These are phyloP conservation scores for Tricholoma terreum DNA, from an alignment of 768 basidiomycete genomes.

Conservation along the genomic window DNA sequence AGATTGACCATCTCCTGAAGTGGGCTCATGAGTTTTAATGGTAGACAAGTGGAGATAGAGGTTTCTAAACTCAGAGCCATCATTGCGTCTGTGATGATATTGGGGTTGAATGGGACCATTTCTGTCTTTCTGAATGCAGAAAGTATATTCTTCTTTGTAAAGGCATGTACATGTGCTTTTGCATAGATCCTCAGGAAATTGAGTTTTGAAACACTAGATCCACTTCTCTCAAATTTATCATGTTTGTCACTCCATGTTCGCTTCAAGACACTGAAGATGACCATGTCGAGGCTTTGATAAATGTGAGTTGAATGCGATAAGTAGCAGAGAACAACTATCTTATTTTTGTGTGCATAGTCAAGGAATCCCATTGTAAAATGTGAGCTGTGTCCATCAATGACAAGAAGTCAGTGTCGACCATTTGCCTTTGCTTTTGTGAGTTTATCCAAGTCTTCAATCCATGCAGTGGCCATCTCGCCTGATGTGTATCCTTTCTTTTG, in stretches of 20 bases:
- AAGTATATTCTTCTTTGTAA: not conserved
- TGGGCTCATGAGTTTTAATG: constrained; percentile 8
- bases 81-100: constrained; percentile 12
- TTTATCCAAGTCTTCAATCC: constrained; percentile 30
- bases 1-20: constrained; percentile 2
- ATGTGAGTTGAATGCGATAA: constrained; percentile 40
- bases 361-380: constrained; percentile 35
- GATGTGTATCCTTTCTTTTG: constrained; percentile 33
- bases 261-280: constrained; percentile 42
- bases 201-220: constrained; percentile 4
- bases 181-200: constrained; percentile 9
- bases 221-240: constrained; percentile 6
- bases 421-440: constrained; percentile 32
- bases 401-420: constrained; percentile 28
- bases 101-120: constrained; percentile 9
- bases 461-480: constrained; percentile 18
- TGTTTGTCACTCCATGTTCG: constrained; percentile 4
- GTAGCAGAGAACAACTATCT: constrained; percentile 37
- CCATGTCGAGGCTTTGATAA: constrained; percentile 44
- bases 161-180: not conserved
- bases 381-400: constrained; percentile 42
- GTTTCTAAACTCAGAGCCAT: constrained; percentile 21
- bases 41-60: constrained; percentile 1
- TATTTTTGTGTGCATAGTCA: constrained; percentile 28
- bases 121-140: not conserved